These are phyloP conservation scores for Apiotrichum gracile DNA, from an alignment of 1,284 basidiomycete species.

Conservation along the genomic window DNA sequence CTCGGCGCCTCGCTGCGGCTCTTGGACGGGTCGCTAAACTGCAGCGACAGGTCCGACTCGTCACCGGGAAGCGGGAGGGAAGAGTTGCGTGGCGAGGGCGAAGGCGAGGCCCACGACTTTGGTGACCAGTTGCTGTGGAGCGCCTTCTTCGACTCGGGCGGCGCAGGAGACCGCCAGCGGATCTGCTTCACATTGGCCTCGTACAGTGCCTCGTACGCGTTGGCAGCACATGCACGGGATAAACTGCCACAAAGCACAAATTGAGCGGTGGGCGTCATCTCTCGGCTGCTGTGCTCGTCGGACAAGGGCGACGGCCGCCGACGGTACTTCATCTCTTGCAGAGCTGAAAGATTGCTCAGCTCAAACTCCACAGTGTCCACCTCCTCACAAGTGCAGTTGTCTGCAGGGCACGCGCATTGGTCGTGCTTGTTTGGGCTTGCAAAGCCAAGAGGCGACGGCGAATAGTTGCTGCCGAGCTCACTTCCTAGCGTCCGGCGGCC, in stretches of 20 bases:
- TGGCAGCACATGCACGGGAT: neutral
- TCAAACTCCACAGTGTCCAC: neutral
- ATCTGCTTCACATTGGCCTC: neutral
- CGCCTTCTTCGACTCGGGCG: neutral
- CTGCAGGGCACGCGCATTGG: neutral
- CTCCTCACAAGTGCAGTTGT: neutral
- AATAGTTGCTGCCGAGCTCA: conserved; percentile 19
- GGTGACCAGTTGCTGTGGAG: conserved; percentile 2
- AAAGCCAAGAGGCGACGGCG: neutral
- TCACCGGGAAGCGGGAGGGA: neutral
- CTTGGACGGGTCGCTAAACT: neutral
- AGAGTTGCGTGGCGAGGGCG: conserved; percentile 3
- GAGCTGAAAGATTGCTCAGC: too few relatives aligned
- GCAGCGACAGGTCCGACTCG: neutral
- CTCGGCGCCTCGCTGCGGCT: neutral
- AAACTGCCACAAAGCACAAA: conserved; percentile 7
- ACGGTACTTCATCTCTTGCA: neutral
- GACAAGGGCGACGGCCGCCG: neutral
- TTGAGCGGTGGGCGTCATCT: neutral
- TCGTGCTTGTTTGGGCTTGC: neutral
- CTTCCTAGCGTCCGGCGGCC: conserved; percentile 26
- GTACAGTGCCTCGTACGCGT: conserved; percentile 5
- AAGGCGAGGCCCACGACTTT: neutral
- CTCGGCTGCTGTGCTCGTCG: neutral
- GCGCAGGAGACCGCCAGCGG: neutral